Evolutionary conservation across 306 rosid genomes (phyloP).

Genomic region (Cucurbita pepo): DNA sequence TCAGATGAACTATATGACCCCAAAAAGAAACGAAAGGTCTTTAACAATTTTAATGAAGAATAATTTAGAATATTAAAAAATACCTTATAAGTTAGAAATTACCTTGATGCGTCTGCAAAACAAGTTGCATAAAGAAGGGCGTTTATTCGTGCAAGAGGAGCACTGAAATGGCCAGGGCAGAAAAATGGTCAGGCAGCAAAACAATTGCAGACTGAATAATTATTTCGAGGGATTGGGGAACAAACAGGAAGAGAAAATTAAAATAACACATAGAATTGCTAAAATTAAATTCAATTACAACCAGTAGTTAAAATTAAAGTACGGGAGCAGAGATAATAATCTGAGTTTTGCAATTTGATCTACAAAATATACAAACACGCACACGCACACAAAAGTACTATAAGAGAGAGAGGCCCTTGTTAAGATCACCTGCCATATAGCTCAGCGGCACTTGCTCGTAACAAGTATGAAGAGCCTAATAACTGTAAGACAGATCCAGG

Average conservation of each 20-base stretch:
- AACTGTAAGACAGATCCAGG: constrained; percentile 88
- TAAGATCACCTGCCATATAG: constrained; percentile 68
- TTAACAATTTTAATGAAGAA: constrained; percentile 3
- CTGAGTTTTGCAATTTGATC: not conserved
- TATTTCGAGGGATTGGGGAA: not conserved
- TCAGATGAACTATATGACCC: constrained; percentile 58
- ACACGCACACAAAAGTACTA: not conserved
- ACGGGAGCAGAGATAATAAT: not conserved
- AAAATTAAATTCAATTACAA: not conserved
- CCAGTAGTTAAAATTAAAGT: not conserved
- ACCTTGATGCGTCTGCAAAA: constrained; percentile 92
- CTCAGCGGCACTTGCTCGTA: constrained; percentile 87
- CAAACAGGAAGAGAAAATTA: not conserved
- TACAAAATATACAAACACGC: not conserved
- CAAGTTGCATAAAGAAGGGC: constrained; percentile 80
- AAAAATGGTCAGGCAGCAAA: constrained; percentile 3
- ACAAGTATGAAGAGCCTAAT: constrained; percentile 73
- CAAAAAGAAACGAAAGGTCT: not conserved
- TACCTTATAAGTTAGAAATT: constrained; percentile 6
- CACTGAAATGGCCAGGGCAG: constrained; percentile 19
- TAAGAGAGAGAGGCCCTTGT: not conserved
- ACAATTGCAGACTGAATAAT: not conserved
- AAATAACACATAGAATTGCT: not conserved
- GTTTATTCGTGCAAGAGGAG: constrained; percentile 73
- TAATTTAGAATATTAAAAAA: not conserved